phyloP scores from a whole-genome alignment of 352 stramenopile species.

The Phytophthora citrophthora region DNA sequence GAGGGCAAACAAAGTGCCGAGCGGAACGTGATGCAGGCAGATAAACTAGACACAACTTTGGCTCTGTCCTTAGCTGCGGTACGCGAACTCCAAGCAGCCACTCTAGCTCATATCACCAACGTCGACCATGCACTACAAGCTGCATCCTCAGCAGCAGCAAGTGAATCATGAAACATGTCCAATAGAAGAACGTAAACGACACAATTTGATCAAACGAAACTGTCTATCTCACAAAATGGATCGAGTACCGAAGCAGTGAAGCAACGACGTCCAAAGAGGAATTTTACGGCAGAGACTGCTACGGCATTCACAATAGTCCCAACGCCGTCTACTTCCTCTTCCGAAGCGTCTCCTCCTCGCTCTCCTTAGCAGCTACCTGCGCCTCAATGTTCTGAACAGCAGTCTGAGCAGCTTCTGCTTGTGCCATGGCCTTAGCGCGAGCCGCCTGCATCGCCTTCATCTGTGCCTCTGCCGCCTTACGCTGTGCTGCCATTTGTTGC shows the following conservation, averaged over 20 bases:
- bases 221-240: slow-evolving; percentile 48
- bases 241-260: slow-evolving; percentile 28
- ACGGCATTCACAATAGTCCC: slow-evolving; percentile 2
- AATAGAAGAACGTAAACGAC: slow-evolving; percentile 21
- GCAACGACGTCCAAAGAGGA: slow-evolving; percentile 18
- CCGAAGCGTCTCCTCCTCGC: slow-evolving; percentile 52
- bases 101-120: slow-evolving; percentile 56
- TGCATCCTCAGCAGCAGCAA: slow-evolving; percentile 17
- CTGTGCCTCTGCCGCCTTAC: slow-evolving; percentile 74
- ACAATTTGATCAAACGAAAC: slow-evolving; percentile 42
- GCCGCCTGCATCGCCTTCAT: slow-evolving; percentile 69
- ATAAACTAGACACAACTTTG: slow-evolving; percentile 10
- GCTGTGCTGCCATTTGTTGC: slow-evolving; percentile 84
- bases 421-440: slow-evolving; percentile 55
- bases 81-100: slow-evolving; percentile 53
- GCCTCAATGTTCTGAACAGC: slow-evolving; percentile 50
- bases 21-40: slow-evolving; percentile 6
- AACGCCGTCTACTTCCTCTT: slow-evolving; percentile 65
- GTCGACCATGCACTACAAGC: slow-evolving; percentile 44
- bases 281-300: slow-evolving; percentile 29
- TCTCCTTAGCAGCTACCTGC: slow-evolving; percentile 39
- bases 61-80: slow-evolving; percentile 41
- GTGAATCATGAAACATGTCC: slow-evolving; percentile 12
- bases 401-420: slow-evolving; percentile 44
- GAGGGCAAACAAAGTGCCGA: background rate